Evolutionary conservation across 768 basidiomycete species (phyloP).

Genomic region (Boletus reticulatus): DNA sequence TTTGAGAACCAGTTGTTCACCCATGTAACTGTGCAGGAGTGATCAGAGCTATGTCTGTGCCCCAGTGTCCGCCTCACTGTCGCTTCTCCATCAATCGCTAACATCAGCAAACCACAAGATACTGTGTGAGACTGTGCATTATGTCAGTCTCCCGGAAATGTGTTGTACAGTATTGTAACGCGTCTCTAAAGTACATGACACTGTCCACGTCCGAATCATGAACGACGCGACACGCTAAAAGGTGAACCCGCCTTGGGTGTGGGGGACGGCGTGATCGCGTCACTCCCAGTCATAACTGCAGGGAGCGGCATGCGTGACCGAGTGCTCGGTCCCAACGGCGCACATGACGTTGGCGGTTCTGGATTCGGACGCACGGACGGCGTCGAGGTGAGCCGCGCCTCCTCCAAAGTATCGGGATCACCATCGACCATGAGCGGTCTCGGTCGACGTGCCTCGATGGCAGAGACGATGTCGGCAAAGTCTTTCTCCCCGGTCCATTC

Average conservation of each 20-base stretch:
- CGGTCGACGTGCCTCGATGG: conserved; percentile 36
- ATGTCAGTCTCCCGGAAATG: no score
- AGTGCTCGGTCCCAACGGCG: conserved; percentile 41
- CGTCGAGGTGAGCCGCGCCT: conserved; percentile 37
- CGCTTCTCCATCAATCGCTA: no score
- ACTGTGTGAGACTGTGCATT: no score
- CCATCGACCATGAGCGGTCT: conserved; percentile 18
- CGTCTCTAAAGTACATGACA: background rate
- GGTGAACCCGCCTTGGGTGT: conserved; percentile 25
- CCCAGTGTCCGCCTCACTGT: no score
- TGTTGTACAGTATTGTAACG: background rate
- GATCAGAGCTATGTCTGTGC: no score
- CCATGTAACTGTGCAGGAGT: no score
- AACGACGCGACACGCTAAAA: conserved; percentile 3
- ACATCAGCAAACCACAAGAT: no score
- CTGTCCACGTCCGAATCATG: background rate
- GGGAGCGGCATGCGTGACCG: conserved; percentile 35
- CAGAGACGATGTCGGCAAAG: conserved; percentile 50
- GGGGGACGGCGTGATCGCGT: conserved; percentile 48
- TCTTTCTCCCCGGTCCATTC: conserved; percentile 62
- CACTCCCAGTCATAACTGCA: conserved; percentile 41
- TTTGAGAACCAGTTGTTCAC: no score
- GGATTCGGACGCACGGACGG: conserved; percentile 56
- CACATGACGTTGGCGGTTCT: conserved; percentile 51
- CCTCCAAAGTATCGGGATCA: conserved; percentile 9